Percentiles rank a stretch among this genome's conserved stretches.
Evolutionary conservation across 306 rosid genomes (phyloP).

Genomic region (Parietaria judaica): DNA sequence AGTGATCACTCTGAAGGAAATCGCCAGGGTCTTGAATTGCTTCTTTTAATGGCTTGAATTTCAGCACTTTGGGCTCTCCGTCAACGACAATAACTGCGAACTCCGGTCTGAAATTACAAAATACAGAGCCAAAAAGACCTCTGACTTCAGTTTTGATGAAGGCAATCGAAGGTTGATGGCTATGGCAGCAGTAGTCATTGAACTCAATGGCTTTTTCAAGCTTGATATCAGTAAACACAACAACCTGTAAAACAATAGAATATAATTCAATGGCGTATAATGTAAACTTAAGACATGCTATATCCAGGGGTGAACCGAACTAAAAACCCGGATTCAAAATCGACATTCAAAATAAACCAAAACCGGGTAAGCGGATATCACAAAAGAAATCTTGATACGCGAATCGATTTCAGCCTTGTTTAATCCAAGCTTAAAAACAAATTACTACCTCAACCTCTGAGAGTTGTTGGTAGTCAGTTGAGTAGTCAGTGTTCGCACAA

Average conservation of each 20-base stretch:
- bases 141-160: slow-evolving; percentile 85
- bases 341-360: no score
- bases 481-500: slow-evolving; percentile 47
- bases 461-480: slow-evolving; percentile 53
- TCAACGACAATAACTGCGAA: slow-evolving; percentile 76
- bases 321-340: no score
- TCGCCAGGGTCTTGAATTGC: slow-evolving; percentile 67
- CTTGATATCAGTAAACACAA: slow-evolving; percentile 63
- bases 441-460: slow-evolving; percentile 57
- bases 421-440: not conserved
- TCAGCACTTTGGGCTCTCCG: slow-evolving; percentile 78
- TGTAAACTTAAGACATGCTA: no score
- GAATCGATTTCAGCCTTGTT: not conserved
- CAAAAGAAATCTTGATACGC: not conserved
- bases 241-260: slow-evolving; percentile 50
- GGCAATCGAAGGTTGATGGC: slow-evolving; percentile 78
- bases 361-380: no score
- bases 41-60: slow-evolving; percentile 59
- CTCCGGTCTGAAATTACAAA: slow-evolving; percentile 91
- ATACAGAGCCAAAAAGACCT: slow-evolving; percentile 86
- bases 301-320: no score
- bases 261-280: not conserved
- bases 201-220: slow-evolving; percentile 61
- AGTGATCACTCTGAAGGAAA: slow-evolving; percentile 76
- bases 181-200: slow-evolving; percentile 60